These are phyloP conservation scores for Earliella scabrosa DNA, from an alignment of 1,284 basidiomycete genomes.

Conservation along the genomic window DNA sequence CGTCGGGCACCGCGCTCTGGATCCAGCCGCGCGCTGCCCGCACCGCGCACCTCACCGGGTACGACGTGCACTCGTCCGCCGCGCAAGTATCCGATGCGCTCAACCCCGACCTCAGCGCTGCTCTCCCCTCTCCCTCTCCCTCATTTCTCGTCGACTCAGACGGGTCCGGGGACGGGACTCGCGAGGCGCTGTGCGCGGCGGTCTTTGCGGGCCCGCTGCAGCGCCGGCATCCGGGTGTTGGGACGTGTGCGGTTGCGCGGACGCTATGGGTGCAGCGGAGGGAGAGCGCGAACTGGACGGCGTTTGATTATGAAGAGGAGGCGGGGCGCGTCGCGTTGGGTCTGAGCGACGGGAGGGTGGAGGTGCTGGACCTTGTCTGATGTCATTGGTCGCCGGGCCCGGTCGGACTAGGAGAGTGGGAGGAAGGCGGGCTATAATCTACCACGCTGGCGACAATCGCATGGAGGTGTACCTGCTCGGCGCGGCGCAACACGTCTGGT, in stretches of 20 bases:
- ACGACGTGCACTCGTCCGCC: slow-evolving; percentile 34
- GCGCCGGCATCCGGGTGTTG: background rate
- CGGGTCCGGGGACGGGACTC: background rate
- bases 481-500: too few species aligned
- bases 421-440: too few species aligned
- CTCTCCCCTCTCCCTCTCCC: background rate
- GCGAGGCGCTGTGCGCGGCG: slow-evolving; percentile 47
- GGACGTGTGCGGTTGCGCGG: slow-evolving; percentile 16
- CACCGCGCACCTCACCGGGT: slow-evolving; percentile 27
- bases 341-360: slow-evolving; percentile 49
- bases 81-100: slow-evolving; percentile 19
- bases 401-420: too few species aligned
- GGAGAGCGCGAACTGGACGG: slow-evolving; percentile 50
- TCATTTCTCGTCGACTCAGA: background rate
- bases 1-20: slow-evolving; percentile 60
- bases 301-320: slow-evolving; percentile 61
- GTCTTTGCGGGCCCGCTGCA: slow-evolving; percentile 52
- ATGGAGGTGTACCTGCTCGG: too few species aligned
- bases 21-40: slow-evolving; percentile 48
- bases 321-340: slow-evolving; percentile 55
- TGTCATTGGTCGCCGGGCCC: too few species aligned
- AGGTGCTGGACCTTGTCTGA: slow-evolving; percentile 41
- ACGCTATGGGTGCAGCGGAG: slow-evolving; percentile 30
- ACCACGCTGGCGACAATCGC: too few species aligned
- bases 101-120: slow-evolving; percentile 8